phyloP scores from a whole-genome alignment of 2,329 filamentous ascomycete species.

The Phialemoniopsis sp. region DNA sequence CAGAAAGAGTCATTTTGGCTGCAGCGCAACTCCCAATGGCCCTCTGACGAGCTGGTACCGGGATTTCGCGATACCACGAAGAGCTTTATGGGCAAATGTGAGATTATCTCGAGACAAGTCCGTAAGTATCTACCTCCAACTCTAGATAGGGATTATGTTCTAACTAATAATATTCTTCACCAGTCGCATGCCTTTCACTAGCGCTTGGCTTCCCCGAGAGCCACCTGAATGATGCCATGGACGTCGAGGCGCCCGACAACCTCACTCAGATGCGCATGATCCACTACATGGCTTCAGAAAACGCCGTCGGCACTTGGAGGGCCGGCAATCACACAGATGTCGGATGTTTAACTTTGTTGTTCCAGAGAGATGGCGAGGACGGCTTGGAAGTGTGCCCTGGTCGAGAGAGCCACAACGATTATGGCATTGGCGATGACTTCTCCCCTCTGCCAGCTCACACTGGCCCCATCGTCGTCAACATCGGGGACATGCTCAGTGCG shows the following conservation, averaged over 20 bases:
- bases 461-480: conserved; percentile 25
- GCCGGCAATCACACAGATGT: conserved; percentile 50
- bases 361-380: conserved; percentile 44
- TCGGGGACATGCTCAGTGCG: conserved; percentile 35
- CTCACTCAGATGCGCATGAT: conserved; percentile 45
- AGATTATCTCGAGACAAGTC: conserved; percentile 39
- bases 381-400: conserved; percentile 50
- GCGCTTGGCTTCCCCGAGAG: background rate
- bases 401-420: conserved; percentile 41
- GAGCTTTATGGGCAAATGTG: conserved; percentile 42
- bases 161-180: too few relatives aligned
- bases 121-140: conserved; percentile 12
- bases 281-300: conserved; percentile 34
- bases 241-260: conserved; percentile 34
- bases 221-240: conserved; percentile 43
- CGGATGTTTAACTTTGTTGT: conserved; percentile 46
- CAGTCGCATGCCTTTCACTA: background rate
- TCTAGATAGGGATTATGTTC: too few relatives aligned
- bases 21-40: conserved; percentile 45
- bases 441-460: conserved; percentile 41
- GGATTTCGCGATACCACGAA: conserved; percentile 33
- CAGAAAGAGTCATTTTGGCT: conserved; percentile 50
- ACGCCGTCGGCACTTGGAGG: conserved; percentile 27
- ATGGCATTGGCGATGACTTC: conserved; percentile 46
- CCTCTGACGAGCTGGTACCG: conserved; percentile 30